Evolutionary conservation across 805 yeast species (phyloP), one percentile per base, ranked within the genome.

Genomic region (Hanseniaspora jakobsenii): DNA sequence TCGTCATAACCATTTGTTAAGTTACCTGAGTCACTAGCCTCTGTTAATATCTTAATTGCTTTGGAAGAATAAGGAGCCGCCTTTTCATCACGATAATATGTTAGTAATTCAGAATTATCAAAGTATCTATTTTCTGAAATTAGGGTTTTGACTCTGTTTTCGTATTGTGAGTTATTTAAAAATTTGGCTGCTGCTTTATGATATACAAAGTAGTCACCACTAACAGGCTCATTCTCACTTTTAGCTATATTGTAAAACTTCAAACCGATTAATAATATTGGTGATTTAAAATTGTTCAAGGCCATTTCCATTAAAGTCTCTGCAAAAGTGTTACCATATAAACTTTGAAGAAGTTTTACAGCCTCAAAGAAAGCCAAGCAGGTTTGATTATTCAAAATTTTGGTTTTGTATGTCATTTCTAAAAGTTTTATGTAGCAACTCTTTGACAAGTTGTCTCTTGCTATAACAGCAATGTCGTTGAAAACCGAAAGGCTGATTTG

Each of bases 211-310:
- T 60, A 61, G 9, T 49, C 41, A 10, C 47, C 27, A 12, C 49
- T 48, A 21, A 57, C 53, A 6, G 19, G 19, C 10, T 48, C 51
- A 6, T 42, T 48, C 1, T 48, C 53, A 26, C 40, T 44, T 29
- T 55, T 54, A 13, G 24, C 32, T 14, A 42, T 42, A 7, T 53
- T 47, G 38, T 55, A 59, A 41, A 54, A 59, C 14, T 51, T 52
- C 27, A 61, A 50, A 19, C 65, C 65, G 7, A 59, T 50, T 14
- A 61, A 47, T 17, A 61, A 44, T n/a, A 63, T 58, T 29, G 51
- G 42, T 27, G 56, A 55, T 27, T 51, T 54, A 49, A 54, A 61
- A 31, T 53, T 54, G 9, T 43, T 32, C 37, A 60, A 60, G 8
- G 54, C 44, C n/a, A 47, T 48, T 13, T 48, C 32, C 51, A 61